phyloP scores from a whole-genome alignment of 78 protist species.

The Dictyostelium brefeldianum region DNA sequence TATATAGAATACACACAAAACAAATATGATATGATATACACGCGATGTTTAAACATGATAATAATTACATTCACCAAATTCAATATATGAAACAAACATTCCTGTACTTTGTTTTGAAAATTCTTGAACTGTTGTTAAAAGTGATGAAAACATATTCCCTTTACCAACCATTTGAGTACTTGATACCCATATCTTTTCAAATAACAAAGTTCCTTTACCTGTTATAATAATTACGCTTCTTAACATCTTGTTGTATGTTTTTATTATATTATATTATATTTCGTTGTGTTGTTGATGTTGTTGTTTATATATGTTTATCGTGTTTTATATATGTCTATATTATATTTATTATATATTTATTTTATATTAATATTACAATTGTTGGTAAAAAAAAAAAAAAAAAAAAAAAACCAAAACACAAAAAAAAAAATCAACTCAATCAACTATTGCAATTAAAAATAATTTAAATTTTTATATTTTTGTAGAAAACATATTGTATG shows the following conservation, averaged over 20 bases:
- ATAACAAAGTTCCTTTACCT: conserved; percentile 69
- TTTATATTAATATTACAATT: too few species aligned
- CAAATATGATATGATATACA: too few species aligned
- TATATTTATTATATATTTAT: too few species aligned
- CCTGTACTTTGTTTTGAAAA: conserved; percentile 78
- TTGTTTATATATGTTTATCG: too few species aligned
- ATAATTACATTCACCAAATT: conserved; percentile 66
- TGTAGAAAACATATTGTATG: too few species aligned
- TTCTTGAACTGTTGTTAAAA: conserved; percentile 72
- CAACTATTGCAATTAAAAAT: too few species aligned
- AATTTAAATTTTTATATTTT: too few species aligned
- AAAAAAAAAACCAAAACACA: too few species aligned
- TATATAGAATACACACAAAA: too few species aligned
- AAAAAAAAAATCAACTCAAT: too few species aligned
- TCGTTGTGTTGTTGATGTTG: background rate
- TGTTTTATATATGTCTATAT: too few species aligned
- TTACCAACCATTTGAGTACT: conserved; percentile 66
- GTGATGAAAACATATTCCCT: conserved; percentile 76
- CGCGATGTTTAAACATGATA: background rate
- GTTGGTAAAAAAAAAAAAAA: too few species aligned
- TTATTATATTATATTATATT: background rate
- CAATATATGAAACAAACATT: conserved; percentile 77
- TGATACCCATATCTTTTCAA: conserved; percentile 80
- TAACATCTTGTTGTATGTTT: conserved; percentile 24
- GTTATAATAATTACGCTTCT: conserved; percentile 73